Evolutionary conservation across 768 basidiomycete species (phyloP).

Genomic region (Auricularia sp.): DNA sequence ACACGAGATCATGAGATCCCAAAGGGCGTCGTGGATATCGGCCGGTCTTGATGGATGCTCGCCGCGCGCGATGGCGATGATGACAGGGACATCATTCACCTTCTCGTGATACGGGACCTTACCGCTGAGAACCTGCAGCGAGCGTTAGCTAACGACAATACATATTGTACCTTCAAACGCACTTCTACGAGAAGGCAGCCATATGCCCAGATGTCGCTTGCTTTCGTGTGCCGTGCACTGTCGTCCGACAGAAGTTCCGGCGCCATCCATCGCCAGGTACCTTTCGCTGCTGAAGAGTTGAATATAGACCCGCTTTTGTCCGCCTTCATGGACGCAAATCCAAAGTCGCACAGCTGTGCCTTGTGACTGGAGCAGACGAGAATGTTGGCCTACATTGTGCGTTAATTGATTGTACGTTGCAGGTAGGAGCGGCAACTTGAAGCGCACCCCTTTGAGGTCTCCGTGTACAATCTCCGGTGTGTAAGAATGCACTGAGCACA

Average conservation of each 20-base stretch:
- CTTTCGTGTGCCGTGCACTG: not conserved
- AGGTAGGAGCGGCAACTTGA: not conserved
- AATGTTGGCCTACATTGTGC: not conserved
- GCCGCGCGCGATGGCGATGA: not conserved
- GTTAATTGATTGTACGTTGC: not conserved
- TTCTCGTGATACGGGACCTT: not conserved
- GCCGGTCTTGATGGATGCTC: not conserved
- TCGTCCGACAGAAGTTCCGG: slow-evolving; percentile 1
- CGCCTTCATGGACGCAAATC: not conserved
- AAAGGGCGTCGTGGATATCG: no score
- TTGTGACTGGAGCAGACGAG: not conserved
- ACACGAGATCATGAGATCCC: no score
- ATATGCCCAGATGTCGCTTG: slow-evolving; percentile 3
- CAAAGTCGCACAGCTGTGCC: not conserved
- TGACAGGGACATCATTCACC: not conserved
- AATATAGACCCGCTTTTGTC: not conserved
- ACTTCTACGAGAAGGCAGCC: not conserved
- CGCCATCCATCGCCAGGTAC: slow-evolving; percentile 2
- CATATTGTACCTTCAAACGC: not conserved
- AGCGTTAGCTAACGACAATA: not conserved
- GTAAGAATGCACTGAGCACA: not conserved
- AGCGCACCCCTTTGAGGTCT: not conserved
- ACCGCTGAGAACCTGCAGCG: not conserved
- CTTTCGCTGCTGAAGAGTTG: not conserved
- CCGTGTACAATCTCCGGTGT: not conserved